phyloP scores from a whole-genome alignment of 23 red algal genomes.

The Chondrus crispus region DNA sequence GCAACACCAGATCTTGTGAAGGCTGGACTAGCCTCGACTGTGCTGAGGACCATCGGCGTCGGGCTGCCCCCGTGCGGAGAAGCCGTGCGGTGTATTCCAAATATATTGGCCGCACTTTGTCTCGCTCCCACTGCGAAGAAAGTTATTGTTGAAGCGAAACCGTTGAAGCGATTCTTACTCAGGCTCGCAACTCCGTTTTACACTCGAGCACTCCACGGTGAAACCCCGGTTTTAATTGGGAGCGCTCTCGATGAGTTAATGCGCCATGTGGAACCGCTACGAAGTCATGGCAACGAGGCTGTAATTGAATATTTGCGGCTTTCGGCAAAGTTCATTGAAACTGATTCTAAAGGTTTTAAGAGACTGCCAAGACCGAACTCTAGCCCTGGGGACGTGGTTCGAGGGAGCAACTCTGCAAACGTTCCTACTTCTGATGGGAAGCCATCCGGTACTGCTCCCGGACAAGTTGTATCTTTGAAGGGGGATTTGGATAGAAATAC shows the following conservation, averaged over 20 bases:
- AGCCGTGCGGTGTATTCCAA: constrained; percentile 72
- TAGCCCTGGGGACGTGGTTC: no score
- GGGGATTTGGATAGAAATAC: constrained; percentile 5
- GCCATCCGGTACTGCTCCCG: no score
- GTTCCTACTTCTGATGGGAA: no score
- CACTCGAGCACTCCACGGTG: constrained; percentile 72
- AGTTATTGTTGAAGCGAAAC: constrained; percentile 25
- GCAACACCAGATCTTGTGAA: constrained; percentile 59
- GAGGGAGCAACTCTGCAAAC: no score
- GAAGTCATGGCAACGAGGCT: constrained; percentile 40
- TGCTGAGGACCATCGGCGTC: constrained; percentile 58
- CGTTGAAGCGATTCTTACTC: constrained; percentile 50
- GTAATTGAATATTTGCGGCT: constrained; percentile 55
- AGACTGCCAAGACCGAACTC: no score
- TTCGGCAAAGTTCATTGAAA: constrained; percentile 48
- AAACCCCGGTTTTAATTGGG: constrained; percentile 68
- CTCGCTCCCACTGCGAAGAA: constrained; percentile 60
- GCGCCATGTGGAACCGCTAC: constrained; percentile 74
- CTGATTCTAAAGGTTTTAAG: neutral
- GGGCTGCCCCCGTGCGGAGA: constrained; percentile 79
- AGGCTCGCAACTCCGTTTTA: constrained; percentile 73
- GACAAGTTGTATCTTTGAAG: no score
- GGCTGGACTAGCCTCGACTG: constrained; percentile 46
- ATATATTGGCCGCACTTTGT: constrained; percentile 69
- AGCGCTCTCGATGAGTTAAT: constrained; percentile 73